Conservation (phyloP, 768 basidiomycete genomes). For the Phanerodontia chrysosporium region DNA sequence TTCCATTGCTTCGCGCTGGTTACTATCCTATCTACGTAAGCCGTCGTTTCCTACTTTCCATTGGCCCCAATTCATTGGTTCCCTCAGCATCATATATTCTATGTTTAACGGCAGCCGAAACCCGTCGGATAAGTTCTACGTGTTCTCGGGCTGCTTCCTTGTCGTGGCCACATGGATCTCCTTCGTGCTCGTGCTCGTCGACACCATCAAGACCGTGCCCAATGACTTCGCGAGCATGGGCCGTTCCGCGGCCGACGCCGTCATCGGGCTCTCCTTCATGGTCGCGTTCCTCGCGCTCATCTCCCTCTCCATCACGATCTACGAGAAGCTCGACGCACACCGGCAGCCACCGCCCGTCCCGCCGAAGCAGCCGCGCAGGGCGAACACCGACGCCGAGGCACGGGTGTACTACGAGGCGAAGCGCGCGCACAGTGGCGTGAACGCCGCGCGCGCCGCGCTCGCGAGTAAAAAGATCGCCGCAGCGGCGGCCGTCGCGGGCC, state of each 20-base stretch:
- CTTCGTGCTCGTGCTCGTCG: not conserved
- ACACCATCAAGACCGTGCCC: not conserved
- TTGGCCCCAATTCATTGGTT: not conserved
- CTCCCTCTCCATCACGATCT: not conserved
- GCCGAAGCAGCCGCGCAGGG: not conserved
- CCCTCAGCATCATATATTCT: not conserved
- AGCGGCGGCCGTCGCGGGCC: not conserved
- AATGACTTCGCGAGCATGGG: constrained; percentile 2
- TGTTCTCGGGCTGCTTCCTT: not conserved
- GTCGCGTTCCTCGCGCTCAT: not conserved
- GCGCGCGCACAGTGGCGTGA: not conserved
- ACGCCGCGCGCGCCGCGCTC: not conserved
- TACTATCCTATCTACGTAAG: not conserved
- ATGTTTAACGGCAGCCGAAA: not conserved
- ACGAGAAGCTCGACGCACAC: not conserved
- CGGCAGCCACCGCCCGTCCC: not conserved
- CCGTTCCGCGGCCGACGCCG: not conserved
- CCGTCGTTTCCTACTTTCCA: not conserved
- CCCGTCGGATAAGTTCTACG: not conserved
- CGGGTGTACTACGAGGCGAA: not conserved
- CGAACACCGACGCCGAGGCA: too few relatives aligned
- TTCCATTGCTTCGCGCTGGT: not conserved
- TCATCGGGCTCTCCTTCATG: constrained; percentile 1
- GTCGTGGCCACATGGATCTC: not conserved
- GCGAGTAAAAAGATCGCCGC: not conserved